Evolutionary conservation across 2,329 filamentous ascomycete genomes (phyloP).

Genomic region (Amphichorda felina): DNA sequence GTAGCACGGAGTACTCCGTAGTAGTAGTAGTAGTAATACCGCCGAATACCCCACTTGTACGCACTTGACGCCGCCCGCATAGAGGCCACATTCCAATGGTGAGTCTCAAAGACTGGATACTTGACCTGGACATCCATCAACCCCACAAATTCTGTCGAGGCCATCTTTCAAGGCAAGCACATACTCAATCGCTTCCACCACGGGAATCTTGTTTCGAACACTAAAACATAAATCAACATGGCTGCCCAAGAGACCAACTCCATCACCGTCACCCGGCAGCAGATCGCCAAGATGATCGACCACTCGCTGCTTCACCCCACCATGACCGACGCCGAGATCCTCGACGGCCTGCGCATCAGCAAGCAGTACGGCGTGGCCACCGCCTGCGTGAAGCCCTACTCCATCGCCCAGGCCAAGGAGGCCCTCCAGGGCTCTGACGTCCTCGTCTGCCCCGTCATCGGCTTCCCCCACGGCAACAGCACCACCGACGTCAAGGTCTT

Average conservation of each 20-base stretch:
- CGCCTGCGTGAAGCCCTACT: constrained; percentile 47
- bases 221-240: too few relatives aligned
- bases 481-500: constrained; percentile 39
- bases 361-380: constrained; percentile 37
- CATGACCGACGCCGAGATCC: constrained; percentile 43
- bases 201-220: too few relatives aligned
- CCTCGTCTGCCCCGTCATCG: constrained; percentile 43
- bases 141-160: too few relatives aligned
- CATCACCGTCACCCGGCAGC: constrained; percentile 27
- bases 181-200: too few relatives aligned
- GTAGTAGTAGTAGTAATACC: too few relatives aligned
- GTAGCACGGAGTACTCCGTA: too few relatives aligned
- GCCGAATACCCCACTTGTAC: too few relatives aligned
- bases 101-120: too few relatives aligned
- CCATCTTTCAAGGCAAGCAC: too few relatives aligned
- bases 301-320: constrained; percentile 51
- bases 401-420: constrained; percentile 32
- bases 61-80: too few relatives aligned
- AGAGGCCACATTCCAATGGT: too few relatives aligned
- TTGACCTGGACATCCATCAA: too few relatives aligned
- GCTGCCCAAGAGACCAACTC: constrained; percentile 8
- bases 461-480: constrained; percentile 48
- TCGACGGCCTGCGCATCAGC: constrained; percentile 33
- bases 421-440: constrained; percentile 36
- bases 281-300: constrained; percentile 44